These are phyloP conservation scores for Chrysochromulina tobinii DNA, from an alignment of 78 protist genomes.

Conservation along the genomic window DNA sequence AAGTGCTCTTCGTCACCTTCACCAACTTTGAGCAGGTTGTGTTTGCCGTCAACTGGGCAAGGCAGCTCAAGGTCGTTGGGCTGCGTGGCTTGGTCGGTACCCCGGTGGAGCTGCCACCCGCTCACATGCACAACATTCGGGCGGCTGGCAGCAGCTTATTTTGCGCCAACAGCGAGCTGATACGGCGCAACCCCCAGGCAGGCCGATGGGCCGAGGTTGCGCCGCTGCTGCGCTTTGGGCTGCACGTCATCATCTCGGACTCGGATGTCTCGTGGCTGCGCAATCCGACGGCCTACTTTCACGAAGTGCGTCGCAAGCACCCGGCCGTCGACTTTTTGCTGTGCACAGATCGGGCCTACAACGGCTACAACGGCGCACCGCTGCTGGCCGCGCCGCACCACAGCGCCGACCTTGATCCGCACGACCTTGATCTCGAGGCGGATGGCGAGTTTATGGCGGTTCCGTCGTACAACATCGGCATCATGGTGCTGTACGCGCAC, in stretches of 20 bases:
- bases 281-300: not conserved
- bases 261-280: not conserved
- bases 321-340: not conserved
- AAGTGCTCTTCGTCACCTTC: not conserved
- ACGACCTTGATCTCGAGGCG: no score
- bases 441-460: no score
- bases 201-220: conserved; percentile 16
- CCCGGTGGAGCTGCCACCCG: not conserved
- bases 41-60: conserved; percentile 1
- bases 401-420: no score
- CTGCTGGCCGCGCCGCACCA: not conserved
- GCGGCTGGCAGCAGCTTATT: not conserved
- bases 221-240: not conserved
- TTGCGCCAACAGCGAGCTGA: not conserved
- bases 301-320: not conserved
- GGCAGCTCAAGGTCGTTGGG: not conserved
- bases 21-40: not conserved
- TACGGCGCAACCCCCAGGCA: not conserved
- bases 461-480: no score
- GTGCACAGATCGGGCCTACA: not conserved
- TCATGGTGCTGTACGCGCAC: no score
- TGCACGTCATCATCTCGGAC: not conserved
- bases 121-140: no score
- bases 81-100: not conserved
- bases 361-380: not conserved